Percentiles rank a stretch among this genome's conserved stretches.
phyloP scores from a whole-genome alignment of 495 filamentous ascomycete genomes.

The Neurospora sp. region DNA sequence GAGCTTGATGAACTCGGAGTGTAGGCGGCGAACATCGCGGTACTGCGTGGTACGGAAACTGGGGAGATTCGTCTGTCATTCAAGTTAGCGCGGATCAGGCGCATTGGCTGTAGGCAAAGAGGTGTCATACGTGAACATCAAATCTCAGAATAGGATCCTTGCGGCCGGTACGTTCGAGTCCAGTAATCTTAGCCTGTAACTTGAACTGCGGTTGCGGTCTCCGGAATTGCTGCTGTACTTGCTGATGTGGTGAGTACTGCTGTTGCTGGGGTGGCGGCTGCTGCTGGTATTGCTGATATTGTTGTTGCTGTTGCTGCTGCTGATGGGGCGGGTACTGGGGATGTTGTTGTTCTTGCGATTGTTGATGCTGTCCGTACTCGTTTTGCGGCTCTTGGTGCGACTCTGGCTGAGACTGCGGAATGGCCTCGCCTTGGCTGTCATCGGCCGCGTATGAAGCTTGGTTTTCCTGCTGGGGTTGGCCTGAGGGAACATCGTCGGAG shows the following conservation, averaged over 20 bases:
- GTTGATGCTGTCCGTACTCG: slow-evolving; percentile 12
- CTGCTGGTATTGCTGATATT: slow-evolving; percentile 7
- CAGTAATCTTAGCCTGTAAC: slow-evolving; percentile 88
- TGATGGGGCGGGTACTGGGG: slow-evolving; percentile 19
- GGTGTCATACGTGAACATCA: slow-evolving; percentile 77
- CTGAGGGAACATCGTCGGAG: neutral
- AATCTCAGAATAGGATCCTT: slow-evolving; percentile 95
- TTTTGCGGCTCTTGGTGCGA: slow-evolving; percentile 11
- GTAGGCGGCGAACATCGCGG: slow-evolving; percentile 88
- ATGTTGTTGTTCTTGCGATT: slow-evolving; percentile 20
- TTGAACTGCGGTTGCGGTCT: slow-evolving; percentile 60
- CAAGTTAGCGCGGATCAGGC: slow-evolving; percentile 5
- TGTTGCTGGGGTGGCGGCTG: slow-evolving; percentile 22
- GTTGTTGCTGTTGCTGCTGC: slow-evolving; percentile 23
- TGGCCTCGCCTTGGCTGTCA: slow-evolving; percentile 8
- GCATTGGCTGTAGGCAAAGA: slow-evolving; percentile 1
- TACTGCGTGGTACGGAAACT: slow-evolving; percentile 97
- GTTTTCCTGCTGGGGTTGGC: slow-evolving; percentile 3
- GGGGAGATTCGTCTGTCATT: slow-evolving; percentile 79
- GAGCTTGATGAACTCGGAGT: slow-evolving; percentile 91
- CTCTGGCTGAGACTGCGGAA: slow-evolving; percentile 14
- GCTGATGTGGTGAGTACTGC: slow-evolving; percentile 11
- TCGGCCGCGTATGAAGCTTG: neutral
- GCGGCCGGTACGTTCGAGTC: slow-evolving; percentile 80
- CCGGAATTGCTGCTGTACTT: slow-evolving; percentile 38